Evolutionary conservation across 345 rosid genomes (phyloP).

Genomic region (Eutrema japonicum): DNA sequence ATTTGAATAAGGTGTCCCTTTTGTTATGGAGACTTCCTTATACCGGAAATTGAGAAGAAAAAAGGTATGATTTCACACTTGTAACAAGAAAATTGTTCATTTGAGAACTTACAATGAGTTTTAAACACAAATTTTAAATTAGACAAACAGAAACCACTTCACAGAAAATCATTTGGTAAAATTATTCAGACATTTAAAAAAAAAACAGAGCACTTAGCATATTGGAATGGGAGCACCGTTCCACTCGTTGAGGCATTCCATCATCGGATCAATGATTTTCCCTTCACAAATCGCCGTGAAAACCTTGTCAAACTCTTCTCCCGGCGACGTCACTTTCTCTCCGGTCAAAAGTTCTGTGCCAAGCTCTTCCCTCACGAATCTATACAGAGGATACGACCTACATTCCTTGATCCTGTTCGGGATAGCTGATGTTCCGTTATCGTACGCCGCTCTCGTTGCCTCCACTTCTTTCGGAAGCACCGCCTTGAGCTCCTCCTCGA

Average conservation of each 20-base stretch:
- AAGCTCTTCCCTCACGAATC: constrained; percentile 62
- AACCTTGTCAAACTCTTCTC: constrained; percentile 76
- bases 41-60: background rate
- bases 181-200: constrained; percentile 34
- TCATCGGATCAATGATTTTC: constrained; percentile 64
- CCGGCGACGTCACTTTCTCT: constrained; percentile 65
- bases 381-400: constrained; percentile 77
- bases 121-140: constrained; percentile 22
- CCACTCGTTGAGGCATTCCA: constrained; percentile 78
- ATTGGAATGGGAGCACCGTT: constrained; percentile 75
- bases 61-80: constrained; percentile 29
- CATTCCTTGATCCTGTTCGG: constrained; percentile 68
- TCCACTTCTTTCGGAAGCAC: constrained; percentile 67
- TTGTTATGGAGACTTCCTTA: too few species aligned
- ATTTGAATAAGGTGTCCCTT: too few species aligned
- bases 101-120: constrained; percentile 43
- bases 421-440: constrained; percentile 55
- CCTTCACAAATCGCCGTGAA: constrained; percentile 69
- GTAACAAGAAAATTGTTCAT: constrained; percentile 38
- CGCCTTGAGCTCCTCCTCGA: constrained; percentile 62
- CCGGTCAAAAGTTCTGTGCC: constrained; percentile 64
- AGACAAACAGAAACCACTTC: constrained; percentile 31
- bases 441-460: constrained; percentile 52
- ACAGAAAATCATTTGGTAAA: constrained; percentile 29
- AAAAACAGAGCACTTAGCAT: constrained; percentile 37